These are phyloP conservation scores for Diaporthe longicolla DNA, from an alignment of 2,329 filamentous ascomycete species.

Conservation along the genomic window DNA sequence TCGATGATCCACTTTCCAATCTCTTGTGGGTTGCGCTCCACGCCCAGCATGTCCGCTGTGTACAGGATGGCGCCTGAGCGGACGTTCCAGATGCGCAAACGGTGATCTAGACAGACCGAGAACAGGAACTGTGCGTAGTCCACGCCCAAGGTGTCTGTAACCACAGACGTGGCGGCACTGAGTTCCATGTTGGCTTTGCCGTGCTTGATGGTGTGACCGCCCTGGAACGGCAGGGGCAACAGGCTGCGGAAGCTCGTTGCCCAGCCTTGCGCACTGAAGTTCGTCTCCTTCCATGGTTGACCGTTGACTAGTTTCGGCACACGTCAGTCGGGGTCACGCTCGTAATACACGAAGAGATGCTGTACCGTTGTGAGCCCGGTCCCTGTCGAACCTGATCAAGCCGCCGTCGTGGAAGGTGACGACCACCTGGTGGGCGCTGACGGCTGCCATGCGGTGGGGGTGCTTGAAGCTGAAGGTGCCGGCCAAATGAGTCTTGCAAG, in stretches of 20 bases:
- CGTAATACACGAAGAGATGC: background rate
- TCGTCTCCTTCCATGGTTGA: constrained; percentile 76
- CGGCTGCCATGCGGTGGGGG: constrained; percentile 84
- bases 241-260: constrained; percentile 75
- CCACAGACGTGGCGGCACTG: constrained; percentile 75
- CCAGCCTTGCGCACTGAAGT: constrained; percentile 83
- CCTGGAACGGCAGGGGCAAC: constrained; percentile 77
- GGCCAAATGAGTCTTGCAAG: constrained; percentile 81
- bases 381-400: constrained; percentile 78
- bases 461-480: constrained; percentile 82
- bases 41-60: constrained; percentile 82
- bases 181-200: constrained; percentile 76
- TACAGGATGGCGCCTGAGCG: constrained; percentile 83
- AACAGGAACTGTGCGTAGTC: constrained; percentile 72
- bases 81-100: constrained; percentile 90
- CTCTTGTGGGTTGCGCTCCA: constrained; percentile 76
- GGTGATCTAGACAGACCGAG: constrained; percentile 90
- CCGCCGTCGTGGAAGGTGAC: constrained; percentile 86
- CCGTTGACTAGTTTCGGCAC: constrained; percentile 45
- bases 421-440: constrained; percentile 80
- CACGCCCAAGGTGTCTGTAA: constrained; percentile 66
- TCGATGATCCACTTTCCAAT: constrained; percentile 82
- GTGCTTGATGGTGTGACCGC: constrained; percentile 74
- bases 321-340: background rate
- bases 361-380: constrained; percentile 62